Percentiles rank a stretch among this genome's conserved stretches.
These are phyloP conservation scores for Hericium rajendrae DNA, from an alignment of 768 basidiomycete species.

Conservation along the genomic window DNA sequence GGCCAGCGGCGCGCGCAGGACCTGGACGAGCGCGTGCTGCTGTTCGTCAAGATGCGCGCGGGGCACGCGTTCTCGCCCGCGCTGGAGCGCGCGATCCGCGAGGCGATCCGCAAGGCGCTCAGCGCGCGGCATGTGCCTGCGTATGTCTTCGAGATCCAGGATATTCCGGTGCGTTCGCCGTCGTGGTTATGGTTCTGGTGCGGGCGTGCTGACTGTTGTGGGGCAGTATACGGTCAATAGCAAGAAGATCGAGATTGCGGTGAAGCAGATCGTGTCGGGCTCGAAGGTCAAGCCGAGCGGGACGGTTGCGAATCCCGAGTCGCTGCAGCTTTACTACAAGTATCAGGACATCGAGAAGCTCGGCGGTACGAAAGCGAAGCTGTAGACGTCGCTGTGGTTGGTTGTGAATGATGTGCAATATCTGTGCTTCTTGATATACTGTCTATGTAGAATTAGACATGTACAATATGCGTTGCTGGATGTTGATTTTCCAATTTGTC, in stretches of 20 bases:
- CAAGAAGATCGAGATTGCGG: slow-evolving; percentile 74
- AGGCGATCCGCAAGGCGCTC: slow-evolving; percentile 45
- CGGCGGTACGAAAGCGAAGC: slow-evolving; percentile 9
- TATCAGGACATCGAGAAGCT: slow-evolving; percentile 41
- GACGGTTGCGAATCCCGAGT: slow-evolving; percentile 66
- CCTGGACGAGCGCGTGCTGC: slow-evolving; percentile 62
- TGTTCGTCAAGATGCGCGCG: slow-evolving; percentile 60
- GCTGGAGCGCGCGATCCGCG: slow-evolving; percentile 41
- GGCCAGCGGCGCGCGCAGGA: slow-evolving; percentile 51
- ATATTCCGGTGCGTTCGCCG: slow-evolving; percentile 51
- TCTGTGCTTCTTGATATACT: no score
- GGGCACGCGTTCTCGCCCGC: slow-evolving; percentile 34
- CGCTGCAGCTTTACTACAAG: slow-evolving; percentile 54
- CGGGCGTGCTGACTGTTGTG: background rate
- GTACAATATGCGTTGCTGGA: no score
- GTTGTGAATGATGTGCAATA: no score
- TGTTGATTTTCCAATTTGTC: no score
- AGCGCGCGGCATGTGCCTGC: slow-evolving; percentile 72
- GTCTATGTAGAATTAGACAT: no score
- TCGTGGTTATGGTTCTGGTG: background rate
- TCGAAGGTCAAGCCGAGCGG: slow-evolving; percentile 55
- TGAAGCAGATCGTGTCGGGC: slow-evolving; percentile 72
- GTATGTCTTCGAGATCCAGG: slow-evolving; percentile 50
- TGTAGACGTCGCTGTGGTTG: background rate
- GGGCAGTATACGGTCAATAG: slow-evolving; percentile 63